A percentile compares a stretch with the other conserved stretches of the same genome.
Evolutionary conservation across 2,329 filamentous ascomycete species (phyloP).

Genomic region (Fusarium veterinarium): DNA sequence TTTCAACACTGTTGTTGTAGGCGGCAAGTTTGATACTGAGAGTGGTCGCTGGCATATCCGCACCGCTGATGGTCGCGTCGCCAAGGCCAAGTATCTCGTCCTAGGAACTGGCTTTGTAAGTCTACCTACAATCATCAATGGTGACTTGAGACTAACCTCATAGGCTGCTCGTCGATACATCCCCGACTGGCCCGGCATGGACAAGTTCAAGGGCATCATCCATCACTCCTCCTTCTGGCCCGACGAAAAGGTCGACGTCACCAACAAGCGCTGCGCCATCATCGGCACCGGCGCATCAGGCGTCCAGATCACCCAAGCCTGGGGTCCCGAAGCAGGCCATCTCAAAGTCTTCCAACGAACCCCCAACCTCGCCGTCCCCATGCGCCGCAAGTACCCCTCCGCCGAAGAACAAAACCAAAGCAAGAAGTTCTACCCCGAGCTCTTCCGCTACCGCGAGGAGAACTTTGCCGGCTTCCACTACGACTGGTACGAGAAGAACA

Average conservation of each 20-base stretch:
- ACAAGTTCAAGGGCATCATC: conserved; percentile 68
- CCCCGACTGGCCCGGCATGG: conserved; percentile 69
- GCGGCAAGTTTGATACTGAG: conserved; percentile 61
- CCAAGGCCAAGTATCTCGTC: conserved; percentile 63
- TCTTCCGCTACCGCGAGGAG: conserved; percentile 64
- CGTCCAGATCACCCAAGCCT: conserved; percentile 72
- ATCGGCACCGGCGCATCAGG: conserved; percentile 74
- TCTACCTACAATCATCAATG: rapidly evolving
- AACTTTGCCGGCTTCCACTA: conserved; percentile 71
- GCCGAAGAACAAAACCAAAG: conserved; percentile 53
- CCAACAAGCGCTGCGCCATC: conserved; percentile 69
- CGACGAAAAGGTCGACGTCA: conserved; percentile 64
- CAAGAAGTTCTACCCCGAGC: conserved; percentile 58
- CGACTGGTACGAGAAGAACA: conserved; percentile 64
- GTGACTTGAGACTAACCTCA: background rate
- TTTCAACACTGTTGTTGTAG: conserved; percentile 66
- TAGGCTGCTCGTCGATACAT: conserved; percentile 66
- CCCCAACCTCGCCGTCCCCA: conserved; percentile 73
- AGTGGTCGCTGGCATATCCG: conserved; percentile 62
- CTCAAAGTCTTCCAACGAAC: conserved; percentile 74
- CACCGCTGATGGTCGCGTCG: conserved; percentile 61
- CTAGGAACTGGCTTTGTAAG: conserved; percentile 65
- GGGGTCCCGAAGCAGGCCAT: conserved; percentile 62
- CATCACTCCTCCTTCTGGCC: conserved; percentile 73
- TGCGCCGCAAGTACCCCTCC: conserved; percentile 61